phyloP scores from a whole-genome alignment of 345 rosid genomes.

The Lumnitzera littorea region DNA sequence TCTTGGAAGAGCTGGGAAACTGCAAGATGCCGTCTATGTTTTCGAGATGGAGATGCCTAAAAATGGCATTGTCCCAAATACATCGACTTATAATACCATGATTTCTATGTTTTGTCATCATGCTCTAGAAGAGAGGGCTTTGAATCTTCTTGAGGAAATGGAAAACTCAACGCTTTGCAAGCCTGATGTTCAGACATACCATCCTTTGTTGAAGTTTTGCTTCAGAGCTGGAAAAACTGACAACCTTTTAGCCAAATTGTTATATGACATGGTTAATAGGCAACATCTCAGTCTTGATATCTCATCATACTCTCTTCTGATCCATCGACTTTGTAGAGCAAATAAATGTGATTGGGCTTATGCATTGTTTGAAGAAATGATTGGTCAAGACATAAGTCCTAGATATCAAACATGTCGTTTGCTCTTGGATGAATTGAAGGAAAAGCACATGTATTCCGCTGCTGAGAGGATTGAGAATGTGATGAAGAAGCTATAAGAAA shows the following conservation, averaged over 20 bases:
- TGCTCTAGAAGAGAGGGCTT: slow-evolving; percentile 34
- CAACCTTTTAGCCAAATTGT: slow-evolving; percentile 35
- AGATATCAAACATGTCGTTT: slow-evolving; percentile 52
- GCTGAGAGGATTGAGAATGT: slow-evolving; percentile 47
- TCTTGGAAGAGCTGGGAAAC: slow-evolving; percentile 48
- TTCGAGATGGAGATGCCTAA: slow-evolving; percentile 55
- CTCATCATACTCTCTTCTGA: slow-evolving; percentile 57
- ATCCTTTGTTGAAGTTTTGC: slow-evolving; percentile 60
- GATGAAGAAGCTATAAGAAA: slow-evolving; percentile 41
- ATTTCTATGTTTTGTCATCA: slow-evolving; percentile 69
- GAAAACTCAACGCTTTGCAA: slow-evolving; percentile 35
- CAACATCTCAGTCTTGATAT: slow-evolving; percentile 75
- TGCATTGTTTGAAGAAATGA: slow-evolving; percentile 64
- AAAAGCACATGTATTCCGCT: slow-evolving; percentile 42
- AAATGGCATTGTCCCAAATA: slow-evolving; percentile 27
- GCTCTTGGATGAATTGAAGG: slow-evolving; percentile 55
- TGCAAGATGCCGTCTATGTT: slow-evolving; percentile 45
- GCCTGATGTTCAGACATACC: slow-evolving; percentile 68
- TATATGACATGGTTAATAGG: slow-evolving; percentile 65
- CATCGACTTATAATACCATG: slow-evolving; percentile 74
- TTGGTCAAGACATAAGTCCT: slow-evolving; percentile 56
- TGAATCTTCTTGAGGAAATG: slow-evolving; percentile 46
- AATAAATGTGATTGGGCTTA: slow-evolving; percentile 62
- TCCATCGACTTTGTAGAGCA: slow-evolving; percentile 74
- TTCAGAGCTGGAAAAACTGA: slow-evolving; percentile 55